phyloP scores from a whole-genome alignment of 805 yeast genomes.

The Candida adriatica region DNA sequence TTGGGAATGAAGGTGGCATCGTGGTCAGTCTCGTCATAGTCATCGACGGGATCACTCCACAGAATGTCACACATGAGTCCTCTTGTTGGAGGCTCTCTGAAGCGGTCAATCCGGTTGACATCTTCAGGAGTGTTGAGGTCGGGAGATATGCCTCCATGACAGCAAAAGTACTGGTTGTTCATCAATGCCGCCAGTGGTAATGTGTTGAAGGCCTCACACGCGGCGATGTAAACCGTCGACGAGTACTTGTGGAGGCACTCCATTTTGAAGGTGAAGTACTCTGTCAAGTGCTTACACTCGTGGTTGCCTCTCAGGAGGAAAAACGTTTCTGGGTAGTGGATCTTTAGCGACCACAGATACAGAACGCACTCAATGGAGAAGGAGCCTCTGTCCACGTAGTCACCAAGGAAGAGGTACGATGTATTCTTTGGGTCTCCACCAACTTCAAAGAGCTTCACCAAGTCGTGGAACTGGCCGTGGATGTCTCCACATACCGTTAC shows the following conservation, averaged over 20 bases:
- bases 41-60: slow-evolving; percentile 96
- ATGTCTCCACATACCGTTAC: slow-evolving; percentile 95
- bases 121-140: slow-evolving; percentile 68
- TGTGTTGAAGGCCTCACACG: slow-evolving; percentile 74
- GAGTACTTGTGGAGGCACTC: slow-evolving; percentile 88
- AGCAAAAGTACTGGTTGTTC: slow-evolving; percentile 92
- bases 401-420: slow-evolving; percentile 81
- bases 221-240: slow-evolving; percentile 55
- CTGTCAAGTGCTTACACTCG: slow-evolving; percentile 89
- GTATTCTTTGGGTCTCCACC: slow-evolving; percentile 84
- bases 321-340: slow-evolving; percentile 65
- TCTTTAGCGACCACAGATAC: slow-evolving; percentile 70
- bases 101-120: slow-evolving; percentile 63
- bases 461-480: slow-evolving; percentile 93
- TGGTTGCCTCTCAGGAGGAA: slow-evolving; percentile 91
- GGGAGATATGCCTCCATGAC: slow-evolving; percentile 94
- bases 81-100: slow-evolving; percentile 86
- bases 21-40: slow-evolving; percentile 62
- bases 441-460: slow-evolving; percentile 84
- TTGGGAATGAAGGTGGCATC: slow-evolving; percentile 53
- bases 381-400: slow-evolving; percentile 92
- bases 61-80: slow-evolving; percentile 92
- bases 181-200: slow-evolving; percentile 89
- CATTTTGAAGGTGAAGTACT: slow-evolving; percentile 84
- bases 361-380: slow-evolving; percentile 79